These are phyloP conservation scores for Calycina marina DNA, from an alignment of 2,329 filamentous ascomycete genomes.

Conservation along the genomic window DNA sequence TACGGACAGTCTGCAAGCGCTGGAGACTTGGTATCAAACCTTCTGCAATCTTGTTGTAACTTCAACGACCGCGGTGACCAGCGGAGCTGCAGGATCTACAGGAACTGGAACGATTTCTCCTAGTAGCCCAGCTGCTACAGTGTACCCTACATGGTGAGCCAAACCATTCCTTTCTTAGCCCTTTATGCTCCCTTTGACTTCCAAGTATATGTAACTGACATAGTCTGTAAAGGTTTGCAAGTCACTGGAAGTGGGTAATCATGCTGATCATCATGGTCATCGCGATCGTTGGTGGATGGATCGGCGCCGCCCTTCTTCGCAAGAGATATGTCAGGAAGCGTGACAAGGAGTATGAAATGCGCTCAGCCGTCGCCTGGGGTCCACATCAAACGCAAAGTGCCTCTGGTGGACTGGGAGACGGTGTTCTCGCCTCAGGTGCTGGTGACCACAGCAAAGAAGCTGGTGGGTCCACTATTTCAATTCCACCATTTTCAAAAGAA, in stretches of 20 bases:
- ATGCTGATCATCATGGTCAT: constrained; percentile 65
- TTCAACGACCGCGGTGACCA: constrained; percentile 14
- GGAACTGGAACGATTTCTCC: constrained; percentile 3
- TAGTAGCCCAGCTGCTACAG: neutral
- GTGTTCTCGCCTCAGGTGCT: constrained; percentile 5
- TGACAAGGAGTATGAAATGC: constrained; percentile 32
- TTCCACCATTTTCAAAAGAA: neutral
- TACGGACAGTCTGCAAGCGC: constrained; percentile 32
- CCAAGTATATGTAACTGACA: neutral
- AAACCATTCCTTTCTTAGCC: too few species aligned
- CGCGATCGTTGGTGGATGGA: constrained; percentile 51
- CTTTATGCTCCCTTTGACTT: too few species aligned
- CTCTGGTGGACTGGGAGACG: constrained; percentile 15
- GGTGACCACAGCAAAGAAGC: constrained; percentile 10
- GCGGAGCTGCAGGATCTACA: constrained; percentile 6
- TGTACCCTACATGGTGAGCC: constrained; percentile 7
- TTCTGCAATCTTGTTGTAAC: constrained; percentile 41
- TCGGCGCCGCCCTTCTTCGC: constrained; percentile 55
- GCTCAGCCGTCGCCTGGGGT: constrained; percentile 23
- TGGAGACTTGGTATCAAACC: constrained; percentile 56
- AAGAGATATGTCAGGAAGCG: constrained; percentile 58
- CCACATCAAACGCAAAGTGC: constrained; percentile 23
- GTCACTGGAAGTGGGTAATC: constrained; percentile 68
- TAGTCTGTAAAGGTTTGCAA: constrained; percentile 51
- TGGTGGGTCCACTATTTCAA: neutral